Evolutionary conservation across 2,329 filamentous ascomycete species (phyloP).

Genomic region (Talaromyces marneffei): DNA sequence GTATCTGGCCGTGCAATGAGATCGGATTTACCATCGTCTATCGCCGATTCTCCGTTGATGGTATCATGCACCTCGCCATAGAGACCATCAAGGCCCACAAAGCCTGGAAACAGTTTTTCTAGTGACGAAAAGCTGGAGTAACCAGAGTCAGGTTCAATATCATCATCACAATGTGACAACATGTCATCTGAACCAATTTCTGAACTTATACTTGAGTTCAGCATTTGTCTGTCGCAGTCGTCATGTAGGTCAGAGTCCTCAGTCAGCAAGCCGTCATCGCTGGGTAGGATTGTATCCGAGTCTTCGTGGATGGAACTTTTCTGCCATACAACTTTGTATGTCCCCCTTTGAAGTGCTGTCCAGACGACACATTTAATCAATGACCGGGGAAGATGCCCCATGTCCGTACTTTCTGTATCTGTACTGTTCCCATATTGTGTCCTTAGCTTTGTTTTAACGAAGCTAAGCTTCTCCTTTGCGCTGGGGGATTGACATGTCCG

Average conservation of each 20-base stretch:
- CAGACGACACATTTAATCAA: slow-evolving; percentile 29
- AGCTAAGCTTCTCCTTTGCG: slow-evolving; percentile 16
- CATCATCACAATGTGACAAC: background rate
- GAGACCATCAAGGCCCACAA: background rate
- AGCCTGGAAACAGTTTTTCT: background rate
- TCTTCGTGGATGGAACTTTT: slow-evolving; percentile 6
- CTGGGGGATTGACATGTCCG: slow-evolving; percentile 17
- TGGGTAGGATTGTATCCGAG: background rate
- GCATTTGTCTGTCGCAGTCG: background rate
- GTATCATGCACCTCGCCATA: background rate
- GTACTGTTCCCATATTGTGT: background rate
- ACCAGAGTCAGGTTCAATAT: background rate
- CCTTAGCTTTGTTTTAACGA: slow-evolving; percentile 7
- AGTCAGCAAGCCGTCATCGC: background rate
- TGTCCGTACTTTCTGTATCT: background rate
- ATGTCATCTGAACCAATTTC: background rate
- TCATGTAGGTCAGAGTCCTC: background rate
- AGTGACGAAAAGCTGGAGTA: background rate
- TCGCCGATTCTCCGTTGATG: background rate
- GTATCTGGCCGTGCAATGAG: background rate
- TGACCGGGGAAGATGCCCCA: slow-evolving; percentile 11
- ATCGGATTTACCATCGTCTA: background rate
- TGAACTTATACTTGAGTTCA: background rate
- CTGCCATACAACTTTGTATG: slow-evolving; percentile 17
- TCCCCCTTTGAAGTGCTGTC: slow-evolving; percentile 26